Evolutionary conservation across 163 green algal genomes (phyloP).

Genomic region (Scenedesmus sp.): DNA sequence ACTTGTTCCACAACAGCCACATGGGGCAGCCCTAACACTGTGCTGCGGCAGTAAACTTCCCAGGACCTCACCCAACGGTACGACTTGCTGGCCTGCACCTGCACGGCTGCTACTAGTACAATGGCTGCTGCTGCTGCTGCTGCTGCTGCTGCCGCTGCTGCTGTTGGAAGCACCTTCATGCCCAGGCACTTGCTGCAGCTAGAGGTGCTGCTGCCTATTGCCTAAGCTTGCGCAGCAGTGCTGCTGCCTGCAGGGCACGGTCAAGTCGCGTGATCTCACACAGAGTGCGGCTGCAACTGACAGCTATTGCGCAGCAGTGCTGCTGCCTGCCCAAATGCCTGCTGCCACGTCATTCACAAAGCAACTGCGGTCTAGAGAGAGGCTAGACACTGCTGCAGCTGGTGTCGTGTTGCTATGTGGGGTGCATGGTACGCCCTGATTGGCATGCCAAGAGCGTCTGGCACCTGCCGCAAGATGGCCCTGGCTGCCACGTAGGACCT

Average conservation of each 20-base stretch:
- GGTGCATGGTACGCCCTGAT: not conserved
- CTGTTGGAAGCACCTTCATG: not conserved
- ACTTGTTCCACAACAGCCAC: too few species aligned
- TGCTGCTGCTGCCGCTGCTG: slow-evolving; percentile 12
- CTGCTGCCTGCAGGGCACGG: slow-evolving; percentile 37
- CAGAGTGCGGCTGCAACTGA: slow-evolving; percentile 51
- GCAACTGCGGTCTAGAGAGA: not conserved
- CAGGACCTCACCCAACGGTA: too few species aligned
- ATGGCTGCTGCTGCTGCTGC: too few species aligned
- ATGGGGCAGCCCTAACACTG: too few species aligned
- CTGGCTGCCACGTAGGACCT: not conserved
- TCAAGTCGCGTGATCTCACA: slow-evolving; percentile 50
- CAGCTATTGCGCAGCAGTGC: too few species aligned
- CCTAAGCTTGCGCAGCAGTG: slow-evolving; percentile 41
- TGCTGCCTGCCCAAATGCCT: slow-evolving; percentile 31
- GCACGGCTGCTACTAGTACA: not conserved
- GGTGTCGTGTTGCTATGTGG: slow-evolving; percentile 6
- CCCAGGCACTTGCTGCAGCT: not conserved
- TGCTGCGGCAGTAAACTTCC: too few species aligned
- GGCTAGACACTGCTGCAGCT: slow-evolving; percentile 35
- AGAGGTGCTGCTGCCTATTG: not conserved
- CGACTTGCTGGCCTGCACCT: too few species aligned
- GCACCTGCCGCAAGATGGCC: not conserved
- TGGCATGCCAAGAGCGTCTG: not conserved
- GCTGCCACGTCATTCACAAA: slow-evolving; percentile 35